phyloP scores from a whole-genome alignment of 768 basidiomycete genomes.

The Rhodotorula graminis region DNA sequence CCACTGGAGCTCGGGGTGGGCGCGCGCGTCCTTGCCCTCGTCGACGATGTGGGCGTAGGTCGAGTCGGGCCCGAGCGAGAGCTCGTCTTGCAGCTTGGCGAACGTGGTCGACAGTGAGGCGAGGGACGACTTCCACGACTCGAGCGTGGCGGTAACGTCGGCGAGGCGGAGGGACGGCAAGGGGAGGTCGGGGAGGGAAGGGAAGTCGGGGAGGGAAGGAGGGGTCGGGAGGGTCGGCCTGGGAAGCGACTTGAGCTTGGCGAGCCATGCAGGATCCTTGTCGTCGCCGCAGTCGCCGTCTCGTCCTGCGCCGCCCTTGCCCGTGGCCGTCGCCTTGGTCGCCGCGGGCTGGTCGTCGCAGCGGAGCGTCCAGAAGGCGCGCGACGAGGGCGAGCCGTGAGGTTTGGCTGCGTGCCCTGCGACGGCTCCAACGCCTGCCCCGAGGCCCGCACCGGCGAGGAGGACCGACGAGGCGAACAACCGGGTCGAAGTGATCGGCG shows the following conservation, averaged over 20 bases:
- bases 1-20: conserved; percentile 45
- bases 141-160: conserved; percentile 71
- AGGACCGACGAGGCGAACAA: neutral
- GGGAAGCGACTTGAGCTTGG: conserved; percentile 1
- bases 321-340: neutral
- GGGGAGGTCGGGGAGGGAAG: neutral
- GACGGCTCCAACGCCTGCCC: neutral
- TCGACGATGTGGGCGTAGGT: conserved; percentile 66
- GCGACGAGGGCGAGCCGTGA: neutral
- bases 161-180: conserved; percentile 5
- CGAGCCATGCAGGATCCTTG: neutral
- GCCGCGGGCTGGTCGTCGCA: conserved; percentile 2
- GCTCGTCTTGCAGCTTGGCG: conserved; percentile 13
- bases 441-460: too few species aligned
- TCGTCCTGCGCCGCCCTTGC: neutral
- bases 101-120: conserved; percentile 53
- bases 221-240: neutral
- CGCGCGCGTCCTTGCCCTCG: conserved; percentile 32
- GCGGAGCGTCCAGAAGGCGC: neutral
- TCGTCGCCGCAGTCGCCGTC: neutral
- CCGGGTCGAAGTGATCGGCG: neutral
- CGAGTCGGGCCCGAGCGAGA: conserved; percentile 71
- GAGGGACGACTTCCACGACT: conserved; percentile 84
- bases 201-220: neutral
- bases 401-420: too few species aligned